Base-by-base conservation (phyloP, 2,329 filamentous ascomycete genomes). In the Colletotrichum spaethianum region DNA sequence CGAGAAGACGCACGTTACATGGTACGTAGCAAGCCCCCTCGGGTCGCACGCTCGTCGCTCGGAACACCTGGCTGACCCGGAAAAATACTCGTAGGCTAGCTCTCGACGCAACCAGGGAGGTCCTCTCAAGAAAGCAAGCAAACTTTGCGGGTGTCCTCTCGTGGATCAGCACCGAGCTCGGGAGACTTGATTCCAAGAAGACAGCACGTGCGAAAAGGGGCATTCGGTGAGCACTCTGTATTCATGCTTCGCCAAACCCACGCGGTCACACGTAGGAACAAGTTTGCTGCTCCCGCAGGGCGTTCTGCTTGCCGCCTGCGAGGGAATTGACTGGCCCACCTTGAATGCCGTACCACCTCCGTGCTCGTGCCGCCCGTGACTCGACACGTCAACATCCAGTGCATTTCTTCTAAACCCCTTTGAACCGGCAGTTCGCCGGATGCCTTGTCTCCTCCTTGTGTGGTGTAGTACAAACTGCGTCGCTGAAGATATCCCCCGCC, bases 1-100 rank as follows among this genome's bases (percentile, higher is more conserved):
- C 38, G 88, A 86, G 63, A 89, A 87, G 74, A 79, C 80, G 18
- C 92, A 95, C 77, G 84, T 90, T 2, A 78, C 81, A 67, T 91
- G 91, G 91, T 93, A 80, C 83, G 90, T 85, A 23, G 18, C 26
- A 52, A 31, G 28, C 14, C 16, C 26, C 14, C 31, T 31, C 18
- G 14, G 14, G 3, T 20, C 26, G 46, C 48, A 16, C 26, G 26
- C 18, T 26, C 26, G 14, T 31, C 14, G 12, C 26, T 28, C 14
- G 7, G 16, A 28, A 52, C 26, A 16, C 48, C 7, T 8, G 9
- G 48, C 48, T 52, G 48, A 52, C 48, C 26, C 48, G 26, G 16
- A 31, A 26, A 23, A 48, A 18, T 4, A 20, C 26, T n/a, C 46
- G 9, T 46, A 70, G 73, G 73, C 56, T 74, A 16, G 73, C 63